phyloP scores from a whole-genome alignment of 345 rosid genomes.

The Gossypium turneri region DNA sequence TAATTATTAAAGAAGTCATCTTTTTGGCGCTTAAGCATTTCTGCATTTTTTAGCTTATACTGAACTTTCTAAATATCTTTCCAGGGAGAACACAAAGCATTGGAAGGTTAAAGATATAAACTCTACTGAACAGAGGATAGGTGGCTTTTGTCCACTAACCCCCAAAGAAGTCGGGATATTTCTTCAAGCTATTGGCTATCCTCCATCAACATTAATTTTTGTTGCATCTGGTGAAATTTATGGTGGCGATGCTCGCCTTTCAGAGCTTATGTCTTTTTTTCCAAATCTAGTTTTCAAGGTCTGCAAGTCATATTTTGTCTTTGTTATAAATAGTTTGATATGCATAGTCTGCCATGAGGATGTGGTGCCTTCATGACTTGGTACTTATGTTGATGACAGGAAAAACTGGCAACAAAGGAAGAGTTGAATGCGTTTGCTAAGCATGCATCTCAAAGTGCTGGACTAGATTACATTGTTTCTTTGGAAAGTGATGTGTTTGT shows the following conservation, averaged over 20 bases:
- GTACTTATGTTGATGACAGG: constrained; percentile 40
- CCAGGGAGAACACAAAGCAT: constrained; percentile 77
- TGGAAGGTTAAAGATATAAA: constrained; percentile 93
- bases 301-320: constrained; percentile 10
- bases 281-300: constrained; percentile 87
- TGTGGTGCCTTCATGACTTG: constrained; percentile 5
- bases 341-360: neutral
- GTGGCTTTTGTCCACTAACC: constrained; percentile 85
- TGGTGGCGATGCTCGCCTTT: constrained; percentile 71
- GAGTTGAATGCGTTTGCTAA: constrained; percentile 58
- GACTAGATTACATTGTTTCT: constrained; percentile 89
- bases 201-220: constrained; percentile 63
- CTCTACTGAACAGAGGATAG: constrained; percentile 76
- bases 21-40: neutral
- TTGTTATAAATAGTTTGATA: constrained; percentile 1
- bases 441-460: constrained; percentile 83
- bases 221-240: constrained; percentile 89
- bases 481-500: constrained; percentile 82
- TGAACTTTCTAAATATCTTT: constrained; percentile 4
- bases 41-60: neutral
- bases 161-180: constrained; percentile 89
- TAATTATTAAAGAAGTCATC: neutral
- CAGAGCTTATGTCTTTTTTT: constrained; percentile 58
- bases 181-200: constrained; percentile 80
- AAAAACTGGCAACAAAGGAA: constrained; percentile 50